Percentiles rank a stretch among this genome's conserved stretches.
These are phyloP conservation scores for Ascodesmis nigricans DNA, from an alignment of 495 filamentous ascomycete species.

Conservation along the genomic window DNA sequence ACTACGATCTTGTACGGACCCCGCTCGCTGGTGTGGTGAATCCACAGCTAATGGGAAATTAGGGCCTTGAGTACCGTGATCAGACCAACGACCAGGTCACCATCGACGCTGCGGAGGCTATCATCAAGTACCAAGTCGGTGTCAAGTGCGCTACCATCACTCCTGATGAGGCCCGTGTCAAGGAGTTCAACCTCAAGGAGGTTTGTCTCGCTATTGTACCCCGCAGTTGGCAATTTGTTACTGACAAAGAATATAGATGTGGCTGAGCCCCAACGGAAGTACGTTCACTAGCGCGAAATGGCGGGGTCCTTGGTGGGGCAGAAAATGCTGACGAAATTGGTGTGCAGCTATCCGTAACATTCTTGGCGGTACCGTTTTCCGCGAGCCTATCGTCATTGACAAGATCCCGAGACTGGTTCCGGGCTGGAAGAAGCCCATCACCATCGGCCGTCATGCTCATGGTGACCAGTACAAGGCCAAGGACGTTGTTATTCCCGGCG, in stretches of 20 bases:
- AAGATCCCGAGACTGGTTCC: constrained; percentile 78
- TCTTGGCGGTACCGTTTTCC: constrained; percentile 90
- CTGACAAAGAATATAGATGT: constrained; percentile 37
- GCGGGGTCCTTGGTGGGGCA: neutral
- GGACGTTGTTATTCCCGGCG: constrained; percentile 57
- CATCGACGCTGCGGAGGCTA: constrained; percentile 79
- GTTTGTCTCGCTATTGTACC: constrained; percentile 32
- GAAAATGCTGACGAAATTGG: neutral
- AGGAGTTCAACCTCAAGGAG: constrained; percentile 97
- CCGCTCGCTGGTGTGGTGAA: no score
- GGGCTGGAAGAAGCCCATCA: constrained; percentile 95
- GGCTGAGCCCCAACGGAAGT: constrained; percentile 89
- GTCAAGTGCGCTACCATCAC: constrained; percentile 99
- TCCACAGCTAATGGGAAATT: no score
- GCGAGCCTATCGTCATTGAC: constrained; percentile 91
- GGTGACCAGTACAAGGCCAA: constrained; percentile 96
- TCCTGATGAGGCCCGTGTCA: constrained; percentile 81
- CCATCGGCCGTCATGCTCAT: constrained; percentile 95
- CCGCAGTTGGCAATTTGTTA: constrained; percentile 2
- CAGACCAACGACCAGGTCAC: constrained; percentile 93
- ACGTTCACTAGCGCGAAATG: constrained; percentile 2
- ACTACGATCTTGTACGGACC: constrained; percentile 61
- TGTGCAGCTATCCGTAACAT: constrained; percentile 61
- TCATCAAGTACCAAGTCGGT: constrained; percentile 95
- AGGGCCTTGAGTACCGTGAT: constrained; percentile 83